A percentile compares a stretch with the other conserved stretches of the same genome.
Conservation (phyloP, 192 early-diverging fungal genomes). For the Nowakowskiella sp. region DNA sequence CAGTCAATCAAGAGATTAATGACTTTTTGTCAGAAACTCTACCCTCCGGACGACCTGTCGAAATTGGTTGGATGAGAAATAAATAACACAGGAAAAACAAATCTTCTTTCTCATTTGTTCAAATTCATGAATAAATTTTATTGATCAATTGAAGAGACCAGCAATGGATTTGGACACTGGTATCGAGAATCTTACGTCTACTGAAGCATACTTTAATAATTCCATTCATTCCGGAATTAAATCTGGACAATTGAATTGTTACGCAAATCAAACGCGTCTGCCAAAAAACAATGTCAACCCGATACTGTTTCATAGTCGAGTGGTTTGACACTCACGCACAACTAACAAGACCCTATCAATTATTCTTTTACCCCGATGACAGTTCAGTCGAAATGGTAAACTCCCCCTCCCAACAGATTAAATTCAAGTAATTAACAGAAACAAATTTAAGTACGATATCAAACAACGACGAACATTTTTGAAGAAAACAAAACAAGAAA, state of each 20-base stretch:
- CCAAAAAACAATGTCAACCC: too few species aligned
- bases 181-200: too few species aligned
- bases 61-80: slow-evolving; percentile 40
- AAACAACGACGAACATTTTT: slow-evolving; percentile 48
- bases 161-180: too few species aligned
- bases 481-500: slow-evolving; percentile 33
- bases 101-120: too few species aligned
- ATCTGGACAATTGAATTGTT: too few species aligned
- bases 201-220: too few species aligned
- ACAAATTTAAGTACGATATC: slow-evolving; percentile 46
- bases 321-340: slow-evolving; percentile 51
- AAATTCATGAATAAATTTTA: too few species aligned
- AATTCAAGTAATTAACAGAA: slow-evolving; percentile 4
- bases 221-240: too few species aligned
- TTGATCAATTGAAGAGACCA: too few species aligned
- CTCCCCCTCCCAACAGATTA: neutral
- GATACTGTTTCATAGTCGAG: slow-evolving; percentile 39
- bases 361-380: slow-evolving; percentile 48
- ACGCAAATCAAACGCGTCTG: too few species aligned
- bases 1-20: slow-evolving; percentile 94
- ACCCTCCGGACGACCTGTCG: slow-evolving; percentile 68
- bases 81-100: too few species aligned
- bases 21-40: slow-evolving; percentile 88
- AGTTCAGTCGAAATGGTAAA: slow-evolving; percentile 50
- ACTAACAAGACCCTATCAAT: slow-evolving; percentile 43